Base-by-base conservation (phyloP, 768 basidiomycete species). In the Megacollybia marginata region DNA sequence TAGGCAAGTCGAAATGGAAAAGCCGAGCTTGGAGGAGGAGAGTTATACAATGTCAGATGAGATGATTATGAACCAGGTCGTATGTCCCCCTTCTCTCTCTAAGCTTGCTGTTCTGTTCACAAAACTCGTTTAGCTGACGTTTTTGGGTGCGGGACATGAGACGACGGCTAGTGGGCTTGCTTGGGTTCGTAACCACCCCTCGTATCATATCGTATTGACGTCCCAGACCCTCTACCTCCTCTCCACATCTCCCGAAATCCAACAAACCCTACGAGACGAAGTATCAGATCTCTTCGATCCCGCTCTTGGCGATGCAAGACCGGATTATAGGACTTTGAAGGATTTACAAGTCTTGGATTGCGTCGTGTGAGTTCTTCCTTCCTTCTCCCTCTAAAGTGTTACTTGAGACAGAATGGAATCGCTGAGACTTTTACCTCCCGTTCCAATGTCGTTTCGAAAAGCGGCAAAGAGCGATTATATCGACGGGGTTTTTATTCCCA, bases 61-160 rank as follows among this genome's bases (percentile, higher is more conserved):
- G 43, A 71, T 66, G 15, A 73, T 76, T 70, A 72, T 77, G 62
- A 73, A 76, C 46, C 76, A 79, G 65, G 73, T 78, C 35, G 74
- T 75, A 19, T 12, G 69, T 16, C 16, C 11, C 23, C 23, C 23
- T 28, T 28, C 6, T 28, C 6, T 28, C 4, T 28, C 6, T 28
- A 28, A 6, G n/a, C n/a, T n/a, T n/a, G n/a, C n/a, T 28, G 6
- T 28, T 6, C 6, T 2, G 23, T 28, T 28, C 6, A 28, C 8
- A 5, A 40, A 3, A 65, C 64, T 9, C 4, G 69, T 69, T n/a
- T 18, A 16, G n/a, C 16, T 18, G 4, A 16, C 23, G n/a, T 44
- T 44, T 44, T 44, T 44, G n/a, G n/a, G 16, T 44, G 46, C 50
- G 15, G 75, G 70, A 50, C 65, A 55, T 52, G 63, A 58, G 51